Evolutionary conservation across 2,329 filamentous ascomycete species (phyloP).

Genomic region (Trichoderma cornu-damae): DNA sequence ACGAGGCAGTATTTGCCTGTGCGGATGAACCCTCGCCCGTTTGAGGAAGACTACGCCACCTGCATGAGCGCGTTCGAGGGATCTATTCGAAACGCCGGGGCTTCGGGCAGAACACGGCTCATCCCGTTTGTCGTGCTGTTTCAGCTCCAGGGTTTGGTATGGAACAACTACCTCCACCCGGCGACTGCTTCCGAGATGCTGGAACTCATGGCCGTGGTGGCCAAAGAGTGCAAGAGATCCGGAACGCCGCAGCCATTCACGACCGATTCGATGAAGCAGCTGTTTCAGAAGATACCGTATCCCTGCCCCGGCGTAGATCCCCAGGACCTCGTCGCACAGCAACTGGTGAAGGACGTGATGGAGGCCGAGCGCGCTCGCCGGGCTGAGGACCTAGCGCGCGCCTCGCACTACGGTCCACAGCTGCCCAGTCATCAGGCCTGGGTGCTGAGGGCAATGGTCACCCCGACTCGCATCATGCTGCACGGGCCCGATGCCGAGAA

Average conservation of each 20-base stretch:
- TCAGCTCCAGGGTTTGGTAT: conserved; percentile 58
- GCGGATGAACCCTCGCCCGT: not conserved
- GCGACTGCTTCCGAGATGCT: conserved; percentile 44
- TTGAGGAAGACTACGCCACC: conserved; percentile 22
- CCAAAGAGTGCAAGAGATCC: conserved; percentile 24
- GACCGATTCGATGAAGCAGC: conserved; percentile 47
- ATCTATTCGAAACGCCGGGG: conserved; percentile 25
- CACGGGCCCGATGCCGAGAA: conserved; percentile 60
- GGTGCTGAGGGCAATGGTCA: conserved; percentile 54
- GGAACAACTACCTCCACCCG: conserved; percentile 59
- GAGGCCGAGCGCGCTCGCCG: conserved; percentile 39
- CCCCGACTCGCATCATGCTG: conserved; percentile 53
- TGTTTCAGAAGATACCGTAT: conserved; percentile 50
- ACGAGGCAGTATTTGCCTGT: conserved; percentile 25
- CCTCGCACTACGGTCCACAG: conserved; percentile 26
- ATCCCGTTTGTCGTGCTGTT: conserved; percentile 51
- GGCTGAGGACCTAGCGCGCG: conserved; percentile 23
- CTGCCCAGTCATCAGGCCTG: conserved; percentile 40
- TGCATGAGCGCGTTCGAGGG: conserved; percentile 33
- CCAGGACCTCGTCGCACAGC: conserved; percentile 34
- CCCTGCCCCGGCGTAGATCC: conserved; percentile 48
- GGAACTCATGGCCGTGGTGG: conserved; percentile 35
- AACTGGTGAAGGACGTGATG: conserved; percentile 38
- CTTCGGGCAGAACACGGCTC: conserved; percentile 25
- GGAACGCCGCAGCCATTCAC: conserved; percentile 39